Conservation (phyloP, 768 basidiomycete species). For the Inosperma sp. region DNA sequence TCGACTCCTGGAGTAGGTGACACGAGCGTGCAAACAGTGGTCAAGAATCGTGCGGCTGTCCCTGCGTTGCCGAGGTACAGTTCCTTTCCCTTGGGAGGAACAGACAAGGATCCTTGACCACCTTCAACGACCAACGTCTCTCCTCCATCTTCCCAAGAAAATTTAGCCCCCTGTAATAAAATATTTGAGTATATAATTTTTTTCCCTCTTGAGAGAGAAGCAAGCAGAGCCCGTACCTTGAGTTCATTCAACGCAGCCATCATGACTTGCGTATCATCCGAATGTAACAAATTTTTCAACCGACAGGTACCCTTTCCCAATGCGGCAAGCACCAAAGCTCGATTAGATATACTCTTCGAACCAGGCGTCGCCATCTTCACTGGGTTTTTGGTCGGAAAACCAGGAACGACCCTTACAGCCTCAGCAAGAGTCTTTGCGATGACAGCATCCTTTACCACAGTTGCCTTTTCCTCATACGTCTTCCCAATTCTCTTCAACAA, state of each 20-base stretch:
- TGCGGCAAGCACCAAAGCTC: constrained; percentile 89
- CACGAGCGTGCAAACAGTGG: constrained; percentile 92
- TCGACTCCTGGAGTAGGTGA: constrained; percentile 34
- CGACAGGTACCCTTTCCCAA: constrained; percentile 85
- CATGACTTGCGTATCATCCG: constrained; percentile 99
- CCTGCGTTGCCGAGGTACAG: constrained; percentile 97
- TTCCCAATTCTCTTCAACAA: constrained; percentile 87
- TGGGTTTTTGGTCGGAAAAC: constrained; percentile 55
- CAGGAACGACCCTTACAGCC: constrained; percentile 70
- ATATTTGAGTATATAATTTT: not conserved
- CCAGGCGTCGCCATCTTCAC: constrained; percentile 86
- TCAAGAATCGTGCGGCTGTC: constrained; percentile 95
- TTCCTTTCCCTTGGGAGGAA: constrained; percentile 78
- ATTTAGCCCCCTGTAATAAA: constrained; percentile 70
- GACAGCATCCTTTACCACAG: constrained; percentile 72
- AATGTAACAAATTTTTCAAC: constrained; percentile 87
- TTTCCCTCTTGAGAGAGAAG: not conserved
- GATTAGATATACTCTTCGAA: constrained; percentile 94
- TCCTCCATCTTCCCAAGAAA: constrained; percentile 94
- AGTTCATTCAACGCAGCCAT: constrained; percentile 90
- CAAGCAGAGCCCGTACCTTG: constrained; percentile 46
- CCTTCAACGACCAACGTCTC: constrained; percentile 92
- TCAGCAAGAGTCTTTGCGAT: constrained; percentile 81
- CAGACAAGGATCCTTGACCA: constrained; percentile 71
- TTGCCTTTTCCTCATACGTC: constrained; percentile 89